These are phyloP conservation scores for Cinchona pubescens DNA, from an alignment of 257 asterid species.

Conservation along the genomic window DNA sequence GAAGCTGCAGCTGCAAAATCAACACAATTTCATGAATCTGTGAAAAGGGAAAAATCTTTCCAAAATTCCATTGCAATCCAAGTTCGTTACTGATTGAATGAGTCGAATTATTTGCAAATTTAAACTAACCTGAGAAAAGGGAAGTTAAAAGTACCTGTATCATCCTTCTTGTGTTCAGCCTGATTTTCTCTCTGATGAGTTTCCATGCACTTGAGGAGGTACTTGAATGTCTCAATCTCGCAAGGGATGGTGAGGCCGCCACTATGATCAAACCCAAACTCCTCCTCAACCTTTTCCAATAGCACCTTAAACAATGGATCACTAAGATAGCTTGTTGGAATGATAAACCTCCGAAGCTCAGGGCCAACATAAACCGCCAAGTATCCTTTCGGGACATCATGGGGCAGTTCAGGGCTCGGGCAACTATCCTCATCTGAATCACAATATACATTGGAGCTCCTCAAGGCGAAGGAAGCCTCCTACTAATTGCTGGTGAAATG, in stretches of 20 bases:
- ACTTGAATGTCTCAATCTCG: conserved; percentile 50
- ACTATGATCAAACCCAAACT: conserved; percentile 66
- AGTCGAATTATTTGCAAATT: too few relatives aligned
- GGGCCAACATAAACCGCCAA: conserved; percentile 47
- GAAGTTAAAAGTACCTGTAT: conserved; percentile 13
- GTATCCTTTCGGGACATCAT: conserved; percentile 39
- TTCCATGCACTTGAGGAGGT: conserved; percentile 38
- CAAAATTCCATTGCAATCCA: background rate
- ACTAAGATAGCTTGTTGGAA: conserved; percentile 60
- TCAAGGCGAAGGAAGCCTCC: too few relatives aligned
- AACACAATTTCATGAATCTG: background rate
- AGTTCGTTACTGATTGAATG: too few relatives aligned
- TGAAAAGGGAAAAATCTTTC: background rate
- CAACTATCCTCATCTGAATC: conserved; percentile 45
- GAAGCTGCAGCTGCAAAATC: conserved; percentile 30
- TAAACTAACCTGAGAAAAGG: too few relatives aligned
- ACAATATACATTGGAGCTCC: conserved; percentile 11
- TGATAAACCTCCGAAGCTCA: conserved; percentile 55
- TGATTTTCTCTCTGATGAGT: conserved; percentile 37
- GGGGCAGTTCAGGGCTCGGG: conserved; percentile 40
- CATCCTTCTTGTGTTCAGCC: conserved; percentile 1
- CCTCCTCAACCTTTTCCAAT: conserved; percentile 69
- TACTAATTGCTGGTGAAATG: conserved; percentile 35
- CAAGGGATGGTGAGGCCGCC: conserved; percentile 77
- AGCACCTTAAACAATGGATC: conserved; percentile 61